Evolutionary conservation across 176 grass and related monocot species (phyloP).

Genomic region (Oryza meridionalis): DNA sequence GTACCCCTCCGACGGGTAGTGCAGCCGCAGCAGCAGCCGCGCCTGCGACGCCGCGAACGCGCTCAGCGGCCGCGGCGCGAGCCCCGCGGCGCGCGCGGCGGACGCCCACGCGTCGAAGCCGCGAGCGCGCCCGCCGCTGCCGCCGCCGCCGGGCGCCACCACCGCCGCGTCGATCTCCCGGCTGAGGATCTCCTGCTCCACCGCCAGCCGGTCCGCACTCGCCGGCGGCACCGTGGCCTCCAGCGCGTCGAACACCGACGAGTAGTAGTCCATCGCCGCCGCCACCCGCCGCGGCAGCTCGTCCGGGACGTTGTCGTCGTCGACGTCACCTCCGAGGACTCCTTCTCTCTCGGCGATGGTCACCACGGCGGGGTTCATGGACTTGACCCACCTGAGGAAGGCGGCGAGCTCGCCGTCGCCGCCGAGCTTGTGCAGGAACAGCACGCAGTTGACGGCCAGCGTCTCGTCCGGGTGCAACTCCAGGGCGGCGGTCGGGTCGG

Average conservation of each 20-base stretch:
- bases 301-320: neutral
- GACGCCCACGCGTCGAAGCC: conserved; percentile 61
- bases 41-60: conserved; percentile 81
- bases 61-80: conserved; percentile 61
- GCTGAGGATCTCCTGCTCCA: conserved; percentile 72
- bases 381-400: conserved; percentile 56
- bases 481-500: conserved; percentile 7
- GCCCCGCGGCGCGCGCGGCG: conserved; percentile 49
- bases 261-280: conserved; percentile 74
- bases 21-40: conserved; percentile 73
- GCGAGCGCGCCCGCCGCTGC: conserved; percentile 2
- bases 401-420: conserved; percentile 32
- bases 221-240: conserved; percentile 84
- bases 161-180: conserved; percentile 66
- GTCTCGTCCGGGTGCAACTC: conserved; percentile 65
- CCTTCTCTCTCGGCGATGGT: conserved; percentile 76
- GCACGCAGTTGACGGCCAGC: conserved; percentile 76
- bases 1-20: conserved; percentile 94
- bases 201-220: conserved; percentile 61
- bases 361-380: conserved; percentile 73
- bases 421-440: conserved; percentile 64
- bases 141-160: neutral
- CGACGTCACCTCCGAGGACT: neutral
- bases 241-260: conserved; percentile 80
- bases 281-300: conserved; percentile 40